These are phyloP conservation scores for Colletotrichum sp. DNA, from an alignment of 2,329 filamentous ascomycete genomes.

Conservation along the genomic window DNA sequence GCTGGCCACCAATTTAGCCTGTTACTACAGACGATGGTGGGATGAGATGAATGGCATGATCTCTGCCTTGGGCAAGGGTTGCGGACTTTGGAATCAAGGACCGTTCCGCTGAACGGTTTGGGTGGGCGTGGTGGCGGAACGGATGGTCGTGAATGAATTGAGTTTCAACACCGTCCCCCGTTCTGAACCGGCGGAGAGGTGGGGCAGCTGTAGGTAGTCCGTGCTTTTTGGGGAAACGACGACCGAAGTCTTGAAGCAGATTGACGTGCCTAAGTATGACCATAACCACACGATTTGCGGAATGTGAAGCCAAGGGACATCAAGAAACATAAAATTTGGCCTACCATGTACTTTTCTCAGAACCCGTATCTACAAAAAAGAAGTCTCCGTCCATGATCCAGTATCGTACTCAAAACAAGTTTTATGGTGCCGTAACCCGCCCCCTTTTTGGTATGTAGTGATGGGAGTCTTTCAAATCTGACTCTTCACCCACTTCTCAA, in stretches of 20 bases:
- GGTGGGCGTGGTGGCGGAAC: not conserved
- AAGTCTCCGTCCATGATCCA: not conserved
- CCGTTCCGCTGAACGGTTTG: not conserved
- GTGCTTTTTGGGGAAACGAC: not conserved
- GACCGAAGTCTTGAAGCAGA: too few relatives aligned
- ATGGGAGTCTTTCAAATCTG: slow-evolving; percentile 51
- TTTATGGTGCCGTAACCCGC: not conserved
- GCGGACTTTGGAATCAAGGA: not conserved
- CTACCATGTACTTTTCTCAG: not conserved
- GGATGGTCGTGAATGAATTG: not conserved
- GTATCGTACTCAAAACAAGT: not conserved
- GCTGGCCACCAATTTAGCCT: not conserved
- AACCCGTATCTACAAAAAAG: not conserved
- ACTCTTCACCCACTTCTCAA: slow-evolving; percentile 84
- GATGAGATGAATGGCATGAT: not conserved
- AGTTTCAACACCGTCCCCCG: not conserved
- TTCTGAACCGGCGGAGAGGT: not conserved
- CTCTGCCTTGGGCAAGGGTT: not conserved
- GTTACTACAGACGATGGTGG: not conserved
- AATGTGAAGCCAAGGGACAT: too few relatives aligned
- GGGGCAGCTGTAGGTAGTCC: not conserved
- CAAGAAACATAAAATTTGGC: not conserved
- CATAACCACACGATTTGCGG: not conserved
- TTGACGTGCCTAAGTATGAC: not conserved
- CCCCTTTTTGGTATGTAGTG: not conserved